phyloP scores from a whole-genome alignment of 2,329 filamentous ascomycete species.

The Grosmannia clavigera region DNA sequence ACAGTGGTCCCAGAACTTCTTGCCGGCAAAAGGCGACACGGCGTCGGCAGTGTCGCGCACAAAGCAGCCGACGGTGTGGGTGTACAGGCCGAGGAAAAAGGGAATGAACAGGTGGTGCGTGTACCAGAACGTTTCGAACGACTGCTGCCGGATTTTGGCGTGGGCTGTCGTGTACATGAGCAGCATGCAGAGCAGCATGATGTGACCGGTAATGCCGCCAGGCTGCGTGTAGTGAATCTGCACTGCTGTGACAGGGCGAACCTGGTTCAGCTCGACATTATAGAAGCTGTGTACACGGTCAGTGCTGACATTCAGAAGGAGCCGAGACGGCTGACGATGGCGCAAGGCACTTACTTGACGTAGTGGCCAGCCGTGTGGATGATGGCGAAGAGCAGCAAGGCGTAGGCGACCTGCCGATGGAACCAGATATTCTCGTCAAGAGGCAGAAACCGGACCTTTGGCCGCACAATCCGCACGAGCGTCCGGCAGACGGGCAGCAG shows the following conservation, averaged over 20 bases:
- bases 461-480: conserved; percentile 69
- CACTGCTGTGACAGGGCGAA: conserved; percentile 67
- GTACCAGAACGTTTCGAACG: conserved; percentile 98
- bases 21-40: conserved; percentile 73
- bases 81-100: conserved; percentile 87
- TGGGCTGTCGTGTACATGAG: conserved; percentile 97
- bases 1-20: conserved; percentile 80
- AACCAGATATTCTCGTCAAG: conserved; percentile 98
- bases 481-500: conserved; percentile 91
- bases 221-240: conserved; percentile 86
- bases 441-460: conserved; percentile 77
- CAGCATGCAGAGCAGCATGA: conserved; percentile 99
- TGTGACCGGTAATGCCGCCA: conserved; percentile 86
- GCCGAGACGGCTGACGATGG: too few species aligned
- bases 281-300: conserved; percentile 56
- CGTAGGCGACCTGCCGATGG: conserved; percentile 86
- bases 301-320: neutral
- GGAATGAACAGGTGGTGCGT: conserved; percentile 98
- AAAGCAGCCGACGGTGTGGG: conserved; percentile 91
- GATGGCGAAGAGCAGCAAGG: conserved; percentile 69
- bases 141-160: conserved; percentile 86
- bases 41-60: conserved; percentile 66
- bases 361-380: conserved; percentile 76
- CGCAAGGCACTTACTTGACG: conserved; percentile 59
- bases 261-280: conserved; percentile 78